A percentile compares a stretch with the other conserved stretches of the same genome.
Evolutionary conservation across 768 basidiomycete genomes (phyloP).

Genomic region (Tulasnella sp.): DNA sequence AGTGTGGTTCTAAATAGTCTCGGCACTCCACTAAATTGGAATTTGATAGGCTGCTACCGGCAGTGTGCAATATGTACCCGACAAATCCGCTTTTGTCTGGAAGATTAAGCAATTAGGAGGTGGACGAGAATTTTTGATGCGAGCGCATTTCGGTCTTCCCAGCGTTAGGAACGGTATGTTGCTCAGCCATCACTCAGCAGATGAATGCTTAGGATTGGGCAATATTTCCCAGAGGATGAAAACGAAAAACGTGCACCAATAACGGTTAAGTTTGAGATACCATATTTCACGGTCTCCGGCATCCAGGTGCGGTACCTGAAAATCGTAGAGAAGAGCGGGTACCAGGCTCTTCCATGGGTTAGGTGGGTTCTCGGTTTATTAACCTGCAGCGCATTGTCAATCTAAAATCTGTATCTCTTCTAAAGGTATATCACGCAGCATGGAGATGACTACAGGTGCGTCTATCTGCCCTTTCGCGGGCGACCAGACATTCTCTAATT

Average conservation of each 20-base stretch:
- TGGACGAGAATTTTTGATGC: constrained; percentile 93
- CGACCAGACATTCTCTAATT: background rate
- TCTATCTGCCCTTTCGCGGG: background rate
- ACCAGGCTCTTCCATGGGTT: constrained; percentile 95
- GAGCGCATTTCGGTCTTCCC: constrained; percentile 94
- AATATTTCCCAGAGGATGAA: constrained; percentile 48
- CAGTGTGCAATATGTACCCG: constrained; percentile 92
- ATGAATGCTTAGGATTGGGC: background rate
- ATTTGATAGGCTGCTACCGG: constrained; percentile 76
- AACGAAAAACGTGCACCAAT: constrained; percentile 88
- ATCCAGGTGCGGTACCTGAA: constrained; percentile 98
- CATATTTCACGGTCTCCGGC: constrained; percentile 96
- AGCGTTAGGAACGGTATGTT: constrained; percentile 80
- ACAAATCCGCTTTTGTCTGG: constrained; percentile 98
- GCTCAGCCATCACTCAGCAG: background rate
- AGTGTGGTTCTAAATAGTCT: constrained; percentile 26
- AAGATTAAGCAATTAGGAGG: constrained; percentile 98
- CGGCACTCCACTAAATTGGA: background rate
- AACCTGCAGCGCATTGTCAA: background rate
- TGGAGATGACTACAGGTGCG: constrained; percentile 81
- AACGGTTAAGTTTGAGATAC: constrained; percentile 96
- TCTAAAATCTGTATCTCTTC: background rate
- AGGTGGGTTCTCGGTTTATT: constrained; percentile 31
- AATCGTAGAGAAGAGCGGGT: constrained; percentile 97
- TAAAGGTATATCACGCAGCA: constrained; percentile 74